Percentiles rank a stretch among this genome's conserved stretches.
These are phyloP conservation scores for Irpex rosettiformis DNA, from an alignment of 1,284 basidiomycete species.

Conservation along the genomic window DNA sequence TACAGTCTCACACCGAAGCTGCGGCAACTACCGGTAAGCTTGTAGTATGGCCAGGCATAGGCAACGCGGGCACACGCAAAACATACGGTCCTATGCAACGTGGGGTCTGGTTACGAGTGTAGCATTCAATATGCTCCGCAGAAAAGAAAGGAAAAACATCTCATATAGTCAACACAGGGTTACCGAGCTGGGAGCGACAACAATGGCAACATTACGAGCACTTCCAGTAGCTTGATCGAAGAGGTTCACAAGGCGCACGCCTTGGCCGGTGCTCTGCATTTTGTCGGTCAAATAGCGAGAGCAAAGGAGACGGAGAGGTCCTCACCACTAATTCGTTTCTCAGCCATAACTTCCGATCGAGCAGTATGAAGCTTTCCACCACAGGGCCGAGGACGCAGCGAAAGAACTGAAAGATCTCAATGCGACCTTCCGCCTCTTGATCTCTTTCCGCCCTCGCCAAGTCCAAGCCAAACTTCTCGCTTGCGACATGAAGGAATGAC, in stretches of 20 bases:
- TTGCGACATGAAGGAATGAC: slow-evolving; percentile 27
- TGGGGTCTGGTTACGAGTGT: no score
- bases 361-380: slow-evolving; percentile 36
- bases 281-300: neutral
- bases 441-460: slow-evolving; percentile 10
- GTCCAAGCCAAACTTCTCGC: slow-evolving; percentile 23
- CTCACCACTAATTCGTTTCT: slow-evolving; percentile 26
- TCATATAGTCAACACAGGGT: no score
- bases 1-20: neutral
- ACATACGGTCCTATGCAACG: neutral
- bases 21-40: neutral
- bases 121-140: no score
- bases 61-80: neutral
- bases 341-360: slow-evolving; percentile 36
- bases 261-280: slow-evolving; percentile 21
- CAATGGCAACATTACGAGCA: slow-evolving; percentile 59
- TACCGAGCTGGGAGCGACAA: slow-evolving; percentile 33
- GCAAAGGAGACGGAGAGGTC: neutral
- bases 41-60: neutral
- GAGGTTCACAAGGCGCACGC: slow-evolving; percentile 52
- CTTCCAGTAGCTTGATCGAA: slow-evolving; percentile 67
- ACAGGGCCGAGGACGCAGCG: slow-evolving; percentile 38
- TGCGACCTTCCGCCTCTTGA: slow-evolving; percentile 23
- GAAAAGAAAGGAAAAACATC: no score
- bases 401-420: slow-evolving; percentile 37